phyloP scores from a whole-genome alignment of 257 asterid genomes.

The Solanum chilense region DNA sequence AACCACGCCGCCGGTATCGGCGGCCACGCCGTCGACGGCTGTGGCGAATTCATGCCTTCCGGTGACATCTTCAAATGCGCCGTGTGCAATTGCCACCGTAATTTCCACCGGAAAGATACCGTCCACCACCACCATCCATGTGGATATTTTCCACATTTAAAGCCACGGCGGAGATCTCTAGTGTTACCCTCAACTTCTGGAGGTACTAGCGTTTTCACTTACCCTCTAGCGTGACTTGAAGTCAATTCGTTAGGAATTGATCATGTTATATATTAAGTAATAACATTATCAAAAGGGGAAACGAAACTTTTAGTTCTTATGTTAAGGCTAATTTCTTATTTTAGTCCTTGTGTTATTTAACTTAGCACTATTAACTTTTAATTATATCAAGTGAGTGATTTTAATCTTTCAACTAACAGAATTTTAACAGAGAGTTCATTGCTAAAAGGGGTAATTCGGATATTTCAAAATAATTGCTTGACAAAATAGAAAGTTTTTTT shows the following conservation, averaged over 20 bases:
- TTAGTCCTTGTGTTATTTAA: too few relatives aligned
- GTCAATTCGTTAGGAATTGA: too few relatives aligned
- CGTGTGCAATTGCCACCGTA: slow-evolving; percentile 77
- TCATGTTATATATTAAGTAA: not conserved
- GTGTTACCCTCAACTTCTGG: slow-evolving; percentile 60
- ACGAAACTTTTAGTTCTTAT: too few relatives aligned
- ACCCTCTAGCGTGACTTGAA: too few relatives aligned
- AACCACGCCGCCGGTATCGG: slow-evolving; percentile 72
- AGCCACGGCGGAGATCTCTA: slow-evolving; percentile 12
- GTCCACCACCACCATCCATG: slow-evolving; percentile 27
- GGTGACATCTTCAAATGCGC: slow-evolving; percentile 70
- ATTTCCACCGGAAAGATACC: slow-evolving; percentile 62
- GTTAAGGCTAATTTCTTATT: too few relatives aligned
- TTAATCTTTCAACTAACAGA: too few relatives aligned
- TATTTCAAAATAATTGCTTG: too few relatives aligned
- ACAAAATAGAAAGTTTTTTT: too few relatives aligned
- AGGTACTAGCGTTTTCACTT: slow-evolving; percentile 7
- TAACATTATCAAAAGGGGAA: not conserved
- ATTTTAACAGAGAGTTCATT: too few relatives aligned
- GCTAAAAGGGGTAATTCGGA: rapidly evolving
- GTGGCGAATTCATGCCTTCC: slow-evolving; percentile 70
- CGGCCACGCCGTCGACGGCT: slow-evolving; percentile 70
- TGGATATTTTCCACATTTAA: slow-evolving; percentile 45
- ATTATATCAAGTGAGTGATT: too few relatives aligned
- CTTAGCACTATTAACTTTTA: too few relatives aligned